A percentile compares a stretch with the other conserved stretches of the same genome.
phyloP scores from a whole-genome alignment of 2,329 filamentous ascomycete species.

The Cylindrodendrum hubeiense region DNA sequence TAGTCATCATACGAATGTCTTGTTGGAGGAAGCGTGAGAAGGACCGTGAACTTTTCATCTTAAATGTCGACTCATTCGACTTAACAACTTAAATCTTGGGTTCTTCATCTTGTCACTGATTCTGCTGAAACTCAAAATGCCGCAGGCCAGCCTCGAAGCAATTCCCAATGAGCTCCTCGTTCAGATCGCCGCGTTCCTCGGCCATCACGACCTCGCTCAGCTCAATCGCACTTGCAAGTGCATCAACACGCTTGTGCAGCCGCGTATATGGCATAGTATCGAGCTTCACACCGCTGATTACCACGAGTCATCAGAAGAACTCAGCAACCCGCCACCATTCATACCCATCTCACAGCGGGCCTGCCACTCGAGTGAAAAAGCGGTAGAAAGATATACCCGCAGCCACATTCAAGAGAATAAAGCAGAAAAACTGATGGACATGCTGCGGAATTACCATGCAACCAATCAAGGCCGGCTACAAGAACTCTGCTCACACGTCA shows the following conservation, averaged over 20 bases:
- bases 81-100: too few relatives aligned
- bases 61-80: too few relatives aligned
- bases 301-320: conserved; percentile 27
- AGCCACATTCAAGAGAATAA: too few relatives aligned
- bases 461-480: neutral
- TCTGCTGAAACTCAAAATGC: too few relatives aligned
- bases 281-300: conserved; percentile 30
- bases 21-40: too few relatives aligned
- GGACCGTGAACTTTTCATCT: too few relatives aligned
- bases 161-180: neutral
- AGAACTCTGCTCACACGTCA: conserved; percentile 14
- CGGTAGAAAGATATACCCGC: neutral
- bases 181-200: neutral
- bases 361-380: neutral
- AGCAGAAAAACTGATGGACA: neutral
- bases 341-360: neutral
- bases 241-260: neutral
- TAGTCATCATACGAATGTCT: too few relatives aligned
- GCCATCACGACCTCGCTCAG: neutral
- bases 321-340: conserved; percentile 14
- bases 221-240: conserved; percentile 1
- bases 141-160: too few relatives aligned
- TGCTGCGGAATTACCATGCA: neutral
- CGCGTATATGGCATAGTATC: conserved; percentile 24
- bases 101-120: too few relatives aligned